A percentile compares a stretch with the other conserved stretches of the same genome.
These are phyloP conservation scores for Globisporangium perplexum DNA, from an alignment of 352 stramenopile genomes.

Conservation along the genomic window DNA sequence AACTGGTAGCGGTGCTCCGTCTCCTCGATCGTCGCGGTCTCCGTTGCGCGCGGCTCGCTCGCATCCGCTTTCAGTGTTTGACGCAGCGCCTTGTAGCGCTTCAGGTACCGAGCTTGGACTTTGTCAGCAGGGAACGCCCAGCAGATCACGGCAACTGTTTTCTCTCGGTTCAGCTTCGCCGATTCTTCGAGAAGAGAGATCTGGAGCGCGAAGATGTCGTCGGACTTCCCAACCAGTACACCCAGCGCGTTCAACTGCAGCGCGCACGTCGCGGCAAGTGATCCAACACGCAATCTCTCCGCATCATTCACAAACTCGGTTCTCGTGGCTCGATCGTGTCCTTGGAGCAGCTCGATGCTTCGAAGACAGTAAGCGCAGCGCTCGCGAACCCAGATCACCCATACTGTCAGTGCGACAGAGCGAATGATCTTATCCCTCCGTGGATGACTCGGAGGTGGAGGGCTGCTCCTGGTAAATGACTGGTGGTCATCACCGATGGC, in stretches of 20 bases:
- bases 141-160: conserved; percentile 19
- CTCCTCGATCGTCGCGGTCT: conserved; percentile 14
- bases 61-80: conserved; percentile 7
- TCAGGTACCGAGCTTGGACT: conserved; percentile 25
- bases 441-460: neutral
- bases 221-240: conserved; percentile 10
- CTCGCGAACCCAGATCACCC: conserved; percentile 39
- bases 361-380: conserved; percentile 20
- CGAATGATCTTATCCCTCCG: conserved; percentile 22
- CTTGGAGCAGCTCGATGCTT: conserved; percentile 11
- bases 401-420: conserved; percentile 22
- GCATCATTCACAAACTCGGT: neutral
- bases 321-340: neutral
- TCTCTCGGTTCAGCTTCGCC: conserved; percentile 16
- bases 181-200: conserved; percentile 34
- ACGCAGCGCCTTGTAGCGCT: conserved; percentile 24
- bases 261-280: conserved; percentile 28
- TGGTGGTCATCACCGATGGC: conserved; percentile 4
- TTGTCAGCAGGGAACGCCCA: conserved; percentile 25
- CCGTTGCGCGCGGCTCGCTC: neutral
- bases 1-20: conserved; percentile 18
- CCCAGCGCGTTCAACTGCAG: conserved; percentile 30
- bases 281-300: conserved; percentile 12
- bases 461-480: neutral
- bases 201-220: conserved; percentile 26